Conservation (phyloP, 352 stramenopile species). For the Globisporangium iwayamae region DNA sequence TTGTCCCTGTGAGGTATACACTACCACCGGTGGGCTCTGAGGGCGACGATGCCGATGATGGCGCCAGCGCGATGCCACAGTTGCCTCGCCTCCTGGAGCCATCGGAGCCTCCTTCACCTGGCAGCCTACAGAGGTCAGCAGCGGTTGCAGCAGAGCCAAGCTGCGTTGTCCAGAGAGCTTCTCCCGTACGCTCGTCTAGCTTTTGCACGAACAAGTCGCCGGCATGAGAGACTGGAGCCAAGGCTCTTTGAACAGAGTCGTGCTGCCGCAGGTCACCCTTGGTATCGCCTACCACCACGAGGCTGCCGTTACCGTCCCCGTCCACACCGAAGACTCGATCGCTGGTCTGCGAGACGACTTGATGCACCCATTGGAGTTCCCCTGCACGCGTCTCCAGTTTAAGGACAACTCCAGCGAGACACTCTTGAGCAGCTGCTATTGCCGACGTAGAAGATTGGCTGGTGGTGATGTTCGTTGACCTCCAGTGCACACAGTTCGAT, state of each 20-base stretch:
- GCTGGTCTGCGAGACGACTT: not conserved
- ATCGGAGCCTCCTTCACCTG: not conserved
- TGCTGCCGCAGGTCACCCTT: constrained; percentile 10
- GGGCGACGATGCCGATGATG: not conserved
- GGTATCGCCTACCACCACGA: constrained; percentile 29
- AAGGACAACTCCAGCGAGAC: constrained; percentile 20
- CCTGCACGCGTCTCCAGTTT: constrained; percentile 11
- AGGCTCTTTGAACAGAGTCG: not conserved
- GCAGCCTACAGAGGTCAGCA: constrained; percentile 5
- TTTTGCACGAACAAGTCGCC: constrained; percentile 25
- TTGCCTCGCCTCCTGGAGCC: constrained; percentile 1
- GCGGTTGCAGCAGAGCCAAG: not conserved
- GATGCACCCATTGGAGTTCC: constrained; percentile 12
- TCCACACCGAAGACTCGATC: constrained; percentile 26
- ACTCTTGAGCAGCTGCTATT: not conserved
- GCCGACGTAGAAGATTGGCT: not conserved
- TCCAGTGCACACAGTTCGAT: constrained; percentile 5
- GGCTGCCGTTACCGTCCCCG: not conserved
- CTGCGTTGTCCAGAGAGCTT: constrained; percentile 20
- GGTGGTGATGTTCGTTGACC: not conserved
- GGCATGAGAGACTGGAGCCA: not conserved
- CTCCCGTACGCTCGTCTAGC: constrained; percentile 16
- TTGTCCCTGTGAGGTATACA: constrained; percentile 22
- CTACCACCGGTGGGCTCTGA: not conserved
- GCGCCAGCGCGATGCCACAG: not conserved